Conservation (phyloP, 176 grass and related monocot species). For the Ensete glaucum region DNA sequence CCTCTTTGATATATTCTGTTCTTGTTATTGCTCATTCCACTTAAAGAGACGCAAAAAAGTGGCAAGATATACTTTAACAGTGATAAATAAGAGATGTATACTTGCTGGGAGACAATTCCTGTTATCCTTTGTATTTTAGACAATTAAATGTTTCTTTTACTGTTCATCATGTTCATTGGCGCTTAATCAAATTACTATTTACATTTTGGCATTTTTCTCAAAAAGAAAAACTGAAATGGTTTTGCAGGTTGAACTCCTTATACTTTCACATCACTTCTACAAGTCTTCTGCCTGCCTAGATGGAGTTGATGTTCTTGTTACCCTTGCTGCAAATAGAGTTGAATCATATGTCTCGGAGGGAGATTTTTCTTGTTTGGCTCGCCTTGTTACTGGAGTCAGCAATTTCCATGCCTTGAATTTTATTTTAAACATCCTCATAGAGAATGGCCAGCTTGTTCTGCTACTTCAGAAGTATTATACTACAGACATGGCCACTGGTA, state of each 20-base stretch:
- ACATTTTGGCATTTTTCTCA: background rate
- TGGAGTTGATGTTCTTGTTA: conserved; percentile 85
- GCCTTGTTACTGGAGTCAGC: conserved; percentile 85
- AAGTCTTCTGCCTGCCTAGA: conserved; percentile 82
- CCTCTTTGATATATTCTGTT: too few relatives aligned
- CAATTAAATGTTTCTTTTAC: background rate
- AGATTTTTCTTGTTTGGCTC: conserved; percentile 69
- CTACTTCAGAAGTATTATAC: conserved; percentile 88
- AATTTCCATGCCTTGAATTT: conserved; percentile 96
- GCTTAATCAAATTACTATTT: background rate
- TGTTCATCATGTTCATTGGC: background rate
- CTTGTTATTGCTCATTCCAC: too few relatives aligned
- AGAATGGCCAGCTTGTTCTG: conserved; percentile 76
- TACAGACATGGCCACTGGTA: conserved; percentile 62
- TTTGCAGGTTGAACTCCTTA: conserved; percentile 84
- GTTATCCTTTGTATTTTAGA: too few relatives aligned
- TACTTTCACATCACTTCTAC: conserved; percentile 92
- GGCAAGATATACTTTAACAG: too few relatives aligned
- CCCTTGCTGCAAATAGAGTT: conserved; percentile 93
- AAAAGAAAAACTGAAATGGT: conserved; percentile 8
- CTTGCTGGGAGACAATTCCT: too few relatives aligned
- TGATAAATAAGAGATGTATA: too few relatives aligned
- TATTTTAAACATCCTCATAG: conserved; percentile 93
- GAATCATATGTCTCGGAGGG: conserved; percentile 79
- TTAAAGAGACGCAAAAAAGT: too few relatives aligned